These are phyloP conservation scores for Botryotinia convoluta DNA, from an alignment of 2,329 filamentous ascomycete genomes.

Conservation along the genomic window DNA sequence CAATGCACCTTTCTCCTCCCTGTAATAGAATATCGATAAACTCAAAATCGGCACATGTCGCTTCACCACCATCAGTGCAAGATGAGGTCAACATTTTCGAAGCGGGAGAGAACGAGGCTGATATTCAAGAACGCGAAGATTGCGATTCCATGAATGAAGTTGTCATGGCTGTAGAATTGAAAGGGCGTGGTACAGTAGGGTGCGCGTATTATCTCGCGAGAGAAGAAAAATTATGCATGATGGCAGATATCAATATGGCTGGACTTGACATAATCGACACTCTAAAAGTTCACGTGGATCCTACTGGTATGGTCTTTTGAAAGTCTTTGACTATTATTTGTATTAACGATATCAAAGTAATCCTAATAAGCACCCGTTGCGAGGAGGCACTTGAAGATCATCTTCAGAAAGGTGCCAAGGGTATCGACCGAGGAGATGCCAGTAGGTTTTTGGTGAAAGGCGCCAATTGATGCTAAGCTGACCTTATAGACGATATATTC, in stretches of 20 bases:
- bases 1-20: slow-evolving; percentile 23
- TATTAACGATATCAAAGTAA: slow-evolving; percentile 31
- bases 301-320: slow-evolving; percentile 41
- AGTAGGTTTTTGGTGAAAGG: slow-evolving; percentile 26
- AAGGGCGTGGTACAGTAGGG: slow-evolving; percentile 67
- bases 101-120: slow-evolving; percentile 35
- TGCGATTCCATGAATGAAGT: slow-evolving; percentile 61
- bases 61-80: slow-evolving; percentile 14
- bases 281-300: slow-evolving; percentile 52
- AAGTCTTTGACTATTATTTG: too few species aligned
- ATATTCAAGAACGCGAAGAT: slow-evolving; percentile 40
- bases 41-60: slow-evolving; percentile 20
- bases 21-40: slow-evolving; percentile 29
- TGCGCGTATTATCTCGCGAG: slow-evolving; percentile 78
- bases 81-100: slow-evolving; percentile 22
- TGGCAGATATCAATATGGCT: slow-evolving; percentile 71
- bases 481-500: slow-evolving; percentile 38
- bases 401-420: slow-evolving; percentile 35
- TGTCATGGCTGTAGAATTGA: slow-evolving; percentile 77
- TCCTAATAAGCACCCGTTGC: slow-evolving; percentile 47
- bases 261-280: slow-evolving; percentile 68
- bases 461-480: neutral
- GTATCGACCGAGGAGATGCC: slow-evolving; percentile 29
- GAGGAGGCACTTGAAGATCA: slow-evolving; percentile 37
- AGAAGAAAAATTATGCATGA: slow-evolving; percentile 68